Base-by-base conservation (phyloP, 1,284 basidiomycete species). In the Chalciporus sp. region DNA sequence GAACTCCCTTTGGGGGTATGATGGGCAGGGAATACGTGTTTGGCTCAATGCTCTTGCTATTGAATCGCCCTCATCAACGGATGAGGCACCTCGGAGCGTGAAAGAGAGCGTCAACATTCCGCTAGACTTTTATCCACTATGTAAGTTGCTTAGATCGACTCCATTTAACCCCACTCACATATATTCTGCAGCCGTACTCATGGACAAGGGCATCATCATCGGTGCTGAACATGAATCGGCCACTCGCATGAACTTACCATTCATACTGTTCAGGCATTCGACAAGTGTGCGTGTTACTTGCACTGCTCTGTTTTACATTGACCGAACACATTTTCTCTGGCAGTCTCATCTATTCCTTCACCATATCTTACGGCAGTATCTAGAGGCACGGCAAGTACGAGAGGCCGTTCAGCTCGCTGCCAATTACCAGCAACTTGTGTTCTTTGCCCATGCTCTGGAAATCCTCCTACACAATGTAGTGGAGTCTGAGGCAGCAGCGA, bases 131-230 rank as follows among this genome's bases (percentile, higher is more conserved):
- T 98, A 99, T 68, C 96, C 96, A 0, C 72, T 99, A 4, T 97
- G 95, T 95, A 64, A 75, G 94, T 78, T 26, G 14, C 29, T 53
- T 49, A 6, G 31, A 14, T 6, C 23, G 12, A 52, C 46, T 51
- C 43, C 9, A 37, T 41, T n/a, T 55, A 40, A 39, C 51, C 16
- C 35, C 39, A 47, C 39, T 53, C 26, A 61, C 46, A 35, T 17
- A 20, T 23, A 40, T 31, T 42, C 42, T 33, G 12, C 59, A 96
- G 94, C 95, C 56, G 94, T 97, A 6, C 80, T 99, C 19, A 96
- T 99, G 91, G 95, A 98, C 70, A 98, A 98, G 69, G 97, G 95
- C 0, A 97, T 99, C 61, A 93, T 99, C 58, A 95, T 99, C 52
- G 97, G 96, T 8, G 92, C 92, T 37, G 95, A 98, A 63, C 86